Conservation (phyloP, 2,329 filamentous ascomycete genomes). For the Rosellinia necatrix region DNA sequence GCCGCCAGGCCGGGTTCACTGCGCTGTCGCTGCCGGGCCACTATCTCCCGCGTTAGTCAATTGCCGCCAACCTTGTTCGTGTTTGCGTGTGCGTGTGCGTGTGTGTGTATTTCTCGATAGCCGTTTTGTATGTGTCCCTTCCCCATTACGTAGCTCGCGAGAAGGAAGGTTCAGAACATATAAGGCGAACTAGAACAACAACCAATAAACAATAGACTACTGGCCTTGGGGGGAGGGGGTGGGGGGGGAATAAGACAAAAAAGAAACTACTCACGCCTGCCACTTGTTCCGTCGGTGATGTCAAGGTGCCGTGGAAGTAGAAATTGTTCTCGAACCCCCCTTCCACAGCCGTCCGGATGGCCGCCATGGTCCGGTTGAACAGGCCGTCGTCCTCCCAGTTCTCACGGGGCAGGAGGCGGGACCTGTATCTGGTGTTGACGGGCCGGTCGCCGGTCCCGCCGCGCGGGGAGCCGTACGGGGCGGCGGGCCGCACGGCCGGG, state of each 20-base stretch:
- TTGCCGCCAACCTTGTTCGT: no score
- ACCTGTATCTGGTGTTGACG: constrained; percentile 41
- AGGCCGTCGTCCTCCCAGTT: constrained; percentile 38
- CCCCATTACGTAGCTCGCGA: no score
- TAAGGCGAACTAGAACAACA: no score
- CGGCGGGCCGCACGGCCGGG: constrained; percentile 33
- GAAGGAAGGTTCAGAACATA: no score
- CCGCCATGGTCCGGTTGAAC: constrained; percentile 36
- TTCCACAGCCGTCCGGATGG: constrained; percentile 42
- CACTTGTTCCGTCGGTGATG: constrained; percentile 39
- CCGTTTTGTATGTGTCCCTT: neutral
- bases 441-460: constrained; percentile 35
- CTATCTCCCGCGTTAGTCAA: neutral
- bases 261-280: constrained; percentile 28
- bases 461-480: constrained; percentile 37
- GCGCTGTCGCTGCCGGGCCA: constrained; percentile 41
- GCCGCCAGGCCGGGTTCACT: constrained; percentile 51
- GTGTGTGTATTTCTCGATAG: no score
- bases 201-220: no score
- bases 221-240: no score
- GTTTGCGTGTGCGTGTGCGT: neutral
- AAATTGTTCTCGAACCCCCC: constrained; percentile 42
- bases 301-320: constrained; percentile 42
- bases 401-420: constrained; percentile 41
- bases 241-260: neutral